Evolutionary conservation across 805 yeast genomes (phyloP), one percentile per base, ranked within the genome.

Genomic region (Candida mattraensis): DNA sequence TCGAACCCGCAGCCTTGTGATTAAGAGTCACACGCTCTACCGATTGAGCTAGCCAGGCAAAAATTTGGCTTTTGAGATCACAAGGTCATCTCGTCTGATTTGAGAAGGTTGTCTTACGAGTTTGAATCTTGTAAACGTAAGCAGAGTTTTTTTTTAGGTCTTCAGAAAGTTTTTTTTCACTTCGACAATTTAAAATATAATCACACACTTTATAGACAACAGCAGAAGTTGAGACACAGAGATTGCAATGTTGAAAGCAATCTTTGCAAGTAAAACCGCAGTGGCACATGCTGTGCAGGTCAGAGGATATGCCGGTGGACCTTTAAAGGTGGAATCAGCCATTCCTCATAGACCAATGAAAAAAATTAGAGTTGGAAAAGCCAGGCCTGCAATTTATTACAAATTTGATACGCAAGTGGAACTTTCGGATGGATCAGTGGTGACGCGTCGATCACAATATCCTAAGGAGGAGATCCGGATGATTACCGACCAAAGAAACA

Each of bases 331-430:
- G 18, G 48, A 45, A 13, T 42, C 53, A 3, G 56, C 61, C 8
- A 50, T 63, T 13, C 63, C 68, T 19, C 36, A 38, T 38, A 74
- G 91, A 64, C 87, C 87, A 33, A 59, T 74, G 62, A 80, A 76
- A 58, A 82, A 78, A 58, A 83, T 85, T 50, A 62, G 67, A 42
- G 63, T 81, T 37, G 97, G 97, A 37, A 84, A 84, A 58, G 88
- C 96, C 12, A 78, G 97, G 63, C 97, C 98, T 2, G 88, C 96
- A 21, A 83, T 93, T 25, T 89, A 87, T 63, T 76, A 91, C 65
- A 87, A 87, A 60, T 93, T 93, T 59, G 88, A 91, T 46, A 83
- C 89, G 20, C 63, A 73, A 23, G 89, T 93, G n/a, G 95, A 91
- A 63, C 72, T 89, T 40, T 83, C 94, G 47, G 99, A 93, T 59